Evolutionary conservation across 352 stramenopile species (phyloP).

Genomic region (Phytophthora rubi): DNA sequence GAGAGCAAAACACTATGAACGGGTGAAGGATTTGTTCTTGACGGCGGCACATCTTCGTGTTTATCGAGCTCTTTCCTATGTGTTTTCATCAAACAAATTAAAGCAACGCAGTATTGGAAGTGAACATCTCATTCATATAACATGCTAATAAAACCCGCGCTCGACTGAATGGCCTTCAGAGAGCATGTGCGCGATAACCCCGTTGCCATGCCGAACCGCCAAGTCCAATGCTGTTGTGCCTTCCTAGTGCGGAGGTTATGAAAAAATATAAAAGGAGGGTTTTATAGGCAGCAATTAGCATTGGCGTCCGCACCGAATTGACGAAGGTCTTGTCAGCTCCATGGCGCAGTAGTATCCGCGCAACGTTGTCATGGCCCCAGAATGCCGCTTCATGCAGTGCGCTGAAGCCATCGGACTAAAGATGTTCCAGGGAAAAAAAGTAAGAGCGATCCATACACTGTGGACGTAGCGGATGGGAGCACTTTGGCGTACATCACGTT

Average conservation of each 20-base stretch:
- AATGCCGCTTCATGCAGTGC: constrained; percentile 77
- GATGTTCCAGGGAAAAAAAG: not conserved
- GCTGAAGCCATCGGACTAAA: constrained; percentile 72
- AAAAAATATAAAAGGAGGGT: not conserved
- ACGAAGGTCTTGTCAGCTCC: constrained; percentile 66
- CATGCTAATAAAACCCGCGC: constrained; percentile 64
- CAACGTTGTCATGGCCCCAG: constrained; percentile 63
- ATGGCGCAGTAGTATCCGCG: constrained; percentile 54
- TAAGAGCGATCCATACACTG: not conserved
- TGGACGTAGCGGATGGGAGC: not conserved
- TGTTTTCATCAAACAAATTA: too few species aligned
- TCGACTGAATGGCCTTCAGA: constrained; percentile 56
- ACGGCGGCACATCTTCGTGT: not conserved
- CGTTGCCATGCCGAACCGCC: constrained; percentile 69
- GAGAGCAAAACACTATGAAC: not conserved
- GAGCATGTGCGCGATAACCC: constrained; percentile 66
- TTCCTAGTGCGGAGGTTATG: constrained; percentile 42
- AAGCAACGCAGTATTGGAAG: too few species aligned
- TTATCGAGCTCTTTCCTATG: too few species aligned
- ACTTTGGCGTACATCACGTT: constrained; percentile 51
- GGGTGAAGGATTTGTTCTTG: not conserved
- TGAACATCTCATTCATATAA: not conserved
- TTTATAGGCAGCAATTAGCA: not conserved
- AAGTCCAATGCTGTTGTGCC: constrained; percentile 69
- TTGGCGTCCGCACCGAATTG: constrained; percentile 42